Evolutionary conservation across 371 early-diverging fungal species (phyloP), one percentile per base, ranked within the genome.

Genomic region (Rhizopus delemar): DNA sequence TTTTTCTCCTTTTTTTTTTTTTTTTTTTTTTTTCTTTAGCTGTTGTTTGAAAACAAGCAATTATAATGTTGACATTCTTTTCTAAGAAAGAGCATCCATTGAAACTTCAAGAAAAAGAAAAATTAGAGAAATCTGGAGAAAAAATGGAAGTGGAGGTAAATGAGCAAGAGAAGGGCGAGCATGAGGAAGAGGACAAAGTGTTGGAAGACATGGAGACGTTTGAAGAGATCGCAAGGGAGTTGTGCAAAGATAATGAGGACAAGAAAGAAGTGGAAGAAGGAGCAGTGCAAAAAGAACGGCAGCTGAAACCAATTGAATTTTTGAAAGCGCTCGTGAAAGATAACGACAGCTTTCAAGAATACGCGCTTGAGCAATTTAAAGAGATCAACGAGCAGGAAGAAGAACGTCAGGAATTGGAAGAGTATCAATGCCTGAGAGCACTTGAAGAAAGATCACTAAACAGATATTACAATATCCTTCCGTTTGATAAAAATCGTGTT

Each of bases 401-500:
- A 39, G 39, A 39, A 39, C 39, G 39, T 9, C 39, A 39, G 39
- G 12, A 7, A 12, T 9, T 39, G 0, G 15, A 11, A 16, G 38
- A 34, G 11, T 57, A 63, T 22, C 48, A 46, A 45, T 53, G 51
- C 34, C 43, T 55, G 29, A 39, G 38, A 46, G 66, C 58, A 3
- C 57, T 41, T n/a, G 35, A 45, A 48, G 51, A 67, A 35, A 38
- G 52, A 6, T 28, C 15, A 11, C 39, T 56, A 22, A 83, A 83
- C 51, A 64, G 84, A 51, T 83, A 83, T 62, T 68, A 52, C 32
- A 70, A 83, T 60, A 80, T 88, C 29, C 59, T 87, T 46, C 88
- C 88, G 22, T 88, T 71, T 63, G 71, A 86, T 64, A 53, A 65
- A 56, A 85, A 73, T 50, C 78, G 86, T 36, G 80, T 88, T 11